phyloP scores from a whole-genome alignment of 805 yeast species.

The Yarrowia keelungensis region DNA sequence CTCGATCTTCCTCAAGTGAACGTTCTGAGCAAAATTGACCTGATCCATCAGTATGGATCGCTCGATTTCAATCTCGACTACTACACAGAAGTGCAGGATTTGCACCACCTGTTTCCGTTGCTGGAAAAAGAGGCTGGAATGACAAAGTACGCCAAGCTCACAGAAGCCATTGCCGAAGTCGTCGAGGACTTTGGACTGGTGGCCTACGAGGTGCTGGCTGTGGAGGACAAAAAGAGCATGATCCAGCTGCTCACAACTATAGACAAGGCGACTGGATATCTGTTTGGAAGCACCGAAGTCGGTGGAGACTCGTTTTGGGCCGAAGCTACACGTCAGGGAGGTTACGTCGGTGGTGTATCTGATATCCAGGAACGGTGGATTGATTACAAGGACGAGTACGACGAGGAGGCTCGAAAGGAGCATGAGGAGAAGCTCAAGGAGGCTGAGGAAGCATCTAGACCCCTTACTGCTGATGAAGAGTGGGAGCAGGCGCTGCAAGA shows the following conservation, averaged over 20 bases:
- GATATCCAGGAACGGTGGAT: slow-evolving; percentile 97
- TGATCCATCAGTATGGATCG: slow-evolving; percentile 75
- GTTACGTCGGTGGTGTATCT: slow-evolving; percentile 54
- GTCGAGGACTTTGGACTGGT: slow-evolving; percentile 88
- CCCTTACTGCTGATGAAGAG: slow-evolving; percentile 57
- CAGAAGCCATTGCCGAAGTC: slow-evolving; percentile 79
- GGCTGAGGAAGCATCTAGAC: slow-evolving; percentile 41
- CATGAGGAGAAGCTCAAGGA: slow-evolving; percentile 55
- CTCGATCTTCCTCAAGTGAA: slow-evolving; percentile 91
- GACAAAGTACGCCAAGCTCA: slow-evolving; percentile 66
- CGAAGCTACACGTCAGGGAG: slow-evolving; percentile 88
- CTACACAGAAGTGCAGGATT: slow-evolving; percentile 91
- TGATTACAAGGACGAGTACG: slow-evolving; percentile 80
- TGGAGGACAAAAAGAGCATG: slow-evolving; percentile 93
- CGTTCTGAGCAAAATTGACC: slow-evolving; percentile 89
- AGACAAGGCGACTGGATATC: slow-evolving; percentile 93
- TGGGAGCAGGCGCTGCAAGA: slow-evolving; percentile 70
- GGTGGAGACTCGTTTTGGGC: slow-evolving; percentile 99
- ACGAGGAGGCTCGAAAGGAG: slow-evolving; percentile 62
- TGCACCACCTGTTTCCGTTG: slow-evolving; percentile 69
- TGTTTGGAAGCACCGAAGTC: slow-evolving; percentile 89
- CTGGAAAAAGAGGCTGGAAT: slow-evolving; percentile 76
- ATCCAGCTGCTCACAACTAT: slow-evolving; percentile 75
- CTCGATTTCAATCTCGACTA: slow-evolving; percentile 80
- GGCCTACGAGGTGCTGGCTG: slow-evolving; percentile 84